Evolutionary conservation across 2,329 filamentous ascomycete species (phyloP).

Genomic region (Xylariaceae sp.): DNA sequence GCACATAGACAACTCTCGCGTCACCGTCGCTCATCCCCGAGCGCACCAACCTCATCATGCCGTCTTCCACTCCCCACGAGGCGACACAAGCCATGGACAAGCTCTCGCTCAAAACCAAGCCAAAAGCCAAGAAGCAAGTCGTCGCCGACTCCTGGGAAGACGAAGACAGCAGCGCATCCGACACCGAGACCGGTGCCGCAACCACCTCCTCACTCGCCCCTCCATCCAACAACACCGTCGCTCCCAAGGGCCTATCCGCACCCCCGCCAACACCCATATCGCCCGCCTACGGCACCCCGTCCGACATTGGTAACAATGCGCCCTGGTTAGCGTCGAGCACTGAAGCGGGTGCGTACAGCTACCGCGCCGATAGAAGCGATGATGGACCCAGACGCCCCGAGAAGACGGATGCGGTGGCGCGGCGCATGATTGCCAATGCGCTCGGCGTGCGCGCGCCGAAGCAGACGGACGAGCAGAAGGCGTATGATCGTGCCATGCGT

Average conservation of each 20-base stretch:
- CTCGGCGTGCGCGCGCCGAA: constrained; percentile 75
- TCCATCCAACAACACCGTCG: constrained; percentile 20
- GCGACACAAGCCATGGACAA: constrained; percentile 28
- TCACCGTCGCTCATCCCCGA: neutral
- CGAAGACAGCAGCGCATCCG: constrained; percentile 49
- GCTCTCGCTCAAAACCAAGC: constrained; percentile 28
- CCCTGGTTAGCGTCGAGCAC: constrained; percentile 14
- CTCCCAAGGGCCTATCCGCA: constrained; percentile 39
- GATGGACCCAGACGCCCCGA: constrained; percentile 51
- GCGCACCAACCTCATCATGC: constrained; percentile 16
- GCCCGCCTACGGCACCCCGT: constrained; percentile 37
- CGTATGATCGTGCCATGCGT: constrained; percentile 75
- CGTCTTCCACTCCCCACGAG: constrained; percentile 18
- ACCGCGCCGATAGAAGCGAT: constrained; percentile 7
- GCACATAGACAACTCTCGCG: too few relatives aligned
- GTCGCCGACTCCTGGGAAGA: constrained; percentile 76
- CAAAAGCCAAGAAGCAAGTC: constrained; percentile 35
- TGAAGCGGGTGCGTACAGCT: constrained; percentile 10
- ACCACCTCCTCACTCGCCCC: constrained; percentile 14
- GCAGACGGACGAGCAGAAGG: constrained; percentile 80
- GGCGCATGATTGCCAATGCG: constrained; percentile 82
- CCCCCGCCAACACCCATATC: constrained; percentile 65
- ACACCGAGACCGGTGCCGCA: constrained; percentile 30
- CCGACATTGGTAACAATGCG: constrained; percentile 4
- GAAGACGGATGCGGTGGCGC: constrained; percentile 89